Percentiles rank a stretch among this genome's conserved stretches.
Conservation (phyloP, 306 rosid species). For the Cajanus cajan region DNA sequence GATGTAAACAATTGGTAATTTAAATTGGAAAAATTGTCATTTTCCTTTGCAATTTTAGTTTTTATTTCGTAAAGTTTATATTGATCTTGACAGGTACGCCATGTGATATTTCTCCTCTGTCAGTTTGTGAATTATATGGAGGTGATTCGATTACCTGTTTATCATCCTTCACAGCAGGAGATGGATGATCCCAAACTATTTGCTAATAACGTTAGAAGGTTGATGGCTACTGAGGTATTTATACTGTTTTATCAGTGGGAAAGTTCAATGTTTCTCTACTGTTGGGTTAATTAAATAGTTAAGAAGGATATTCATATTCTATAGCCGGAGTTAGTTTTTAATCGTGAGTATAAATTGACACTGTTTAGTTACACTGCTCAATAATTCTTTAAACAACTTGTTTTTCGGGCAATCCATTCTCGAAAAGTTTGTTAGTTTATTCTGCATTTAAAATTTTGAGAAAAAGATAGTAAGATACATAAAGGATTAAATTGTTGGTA, state of each 20-base stretch:
- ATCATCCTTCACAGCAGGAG: conserved; percentile 80
- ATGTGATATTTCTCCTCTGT: conserved; percentile 86
- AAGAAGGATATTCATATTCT: background rate
- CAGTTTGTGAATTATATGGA: conserved; percentile 89
- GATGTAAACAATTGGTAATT: background rate
- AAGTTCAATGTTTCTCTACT: background rate
- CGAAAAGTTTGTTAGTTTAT: background rate
- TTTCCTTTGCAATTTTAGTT: background rate
- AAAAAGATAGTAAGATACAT: background rate
- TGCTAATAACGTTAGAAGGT: conserved; percentile 70
- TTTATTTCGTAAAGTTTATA: background rate
- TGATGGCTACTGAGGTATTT: conserved; percentile 95
- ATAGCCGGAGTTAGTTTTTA: background rate
- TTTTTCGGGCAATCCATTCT: background rate
- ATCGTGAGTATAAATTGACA: background rate
- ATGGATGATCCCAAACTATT: conserved; percentile 83
- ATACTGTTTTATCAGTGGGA: background rate
- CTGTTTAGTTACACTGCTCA: background rate
- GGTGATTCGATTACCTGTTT: conserved; percentile 69
- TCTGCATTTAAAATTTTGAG: conserved; percentile 8
- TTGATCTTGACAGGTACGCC: conserved; percentile 70
- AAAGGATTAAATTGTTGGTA: background rate
- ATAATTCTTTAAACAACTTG: background rate
- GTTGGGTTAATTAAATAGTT: background rate
- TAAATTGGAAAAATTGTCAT: conserved; percentile 8